Evolutionary conservation across 441 rosid genomes (phyloP).

Genomic region (Bruguiera hainesii): DNA sequence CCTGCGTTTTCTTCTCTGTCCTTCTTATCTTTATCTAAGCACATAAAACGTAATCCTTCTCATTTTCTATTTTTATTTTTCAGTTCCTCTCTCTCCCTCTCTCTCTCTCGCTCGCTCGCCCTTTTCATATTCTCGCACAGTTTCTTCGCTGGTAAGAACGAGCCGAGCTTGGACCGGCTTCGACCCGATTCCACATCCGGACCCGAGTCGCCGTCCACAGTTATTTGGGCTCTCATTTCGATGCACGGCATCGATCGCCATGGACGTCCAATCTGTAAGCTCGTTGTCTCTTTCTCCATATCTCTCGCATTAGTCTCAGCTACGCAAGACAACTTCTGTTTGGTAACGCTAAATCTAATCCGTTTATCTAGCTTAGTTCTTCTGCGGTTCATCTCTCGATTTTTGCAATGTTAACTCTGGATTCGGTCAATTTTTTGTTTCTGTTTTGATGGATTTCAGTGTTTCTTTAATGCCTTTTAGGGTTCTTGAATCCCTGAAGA

Average conservation of each 20-base stretch:
- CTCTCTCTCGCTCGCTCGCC: neutral
- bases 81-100: constrained; percentile 7
- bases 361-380: neutral
- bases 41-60: no score
- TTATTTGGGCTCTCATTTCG: constrained; percentile 3
- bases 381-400: neutral
- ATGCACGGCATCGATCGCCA: constrained; percentile 5
- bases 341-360: constrained; percentile 19
- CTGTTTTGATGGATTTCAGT: constrained; percentile 23
- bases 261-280: constrained; percentile 42
- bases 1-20: neutral
- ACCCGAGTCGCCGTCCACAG: constrained; percentile 4
- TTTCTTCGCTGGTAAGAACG: constrained; percentile 25
- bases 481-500: constrained; percentile 40
- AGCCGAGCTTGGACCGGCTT: neutral
- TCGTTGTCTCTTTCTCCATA: neutral
- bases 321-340: constrained; percentile 13
- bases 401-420: constrained; percentile 5
- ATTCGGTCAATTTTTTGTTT: constrained; percentile 22
- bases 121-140: constrained; percentile 15
- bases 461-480: constrained; percentile 19
- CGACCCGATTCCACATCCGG: constrained; percentile 3
- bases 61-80: neutral
- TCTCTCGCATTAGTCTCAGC: constrained; percentile 21
- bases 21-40: neutral